phyloP scores from a whole-genome alignment of 2,329 filamentous ascomycete genomes.

The Chaetomium sp. region DNA sequence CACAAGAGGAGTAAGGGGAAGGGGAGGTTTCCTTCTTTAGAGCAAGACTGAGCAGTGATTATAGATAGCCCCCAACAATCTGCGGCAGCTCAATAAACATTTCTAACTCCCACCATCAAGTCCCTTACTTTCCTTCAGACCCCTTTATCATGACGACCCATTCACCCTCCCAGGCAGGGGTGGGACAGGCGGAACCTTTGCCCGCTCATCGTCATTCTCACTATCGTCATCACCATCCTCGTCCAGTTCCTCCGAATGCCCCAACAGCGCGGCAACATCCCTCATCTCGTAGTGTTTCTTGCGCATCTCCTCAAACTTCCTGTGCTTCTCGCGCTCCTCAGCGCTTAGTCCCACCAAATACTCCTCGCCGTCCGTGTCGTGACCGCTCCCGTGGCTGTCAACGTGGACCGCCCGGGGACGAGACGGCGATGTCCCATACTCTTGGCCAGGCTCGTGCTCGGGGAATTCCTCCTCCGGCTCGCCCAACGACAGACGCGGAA shows the following conservation, averaged over 20 bases:
- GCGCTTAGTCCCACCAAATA: constrained; percentile 47
- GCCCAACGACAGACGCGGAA: constrained; percentile 84
- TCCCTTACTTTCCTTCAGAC: neutral
- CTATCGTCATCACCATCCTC: constrained; percentile 46
- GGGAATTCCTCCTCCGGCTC: constrained; percentile 75
- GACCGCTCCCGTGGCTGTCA: constrained; percentile 52
- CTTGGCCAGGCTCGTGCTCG: constrained; percentile 32
- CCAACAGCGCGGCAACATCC: constrained; percentile 81
- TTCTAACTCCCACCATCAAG: neutral
- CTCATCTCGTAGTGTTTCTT: constrained; percentile 99
- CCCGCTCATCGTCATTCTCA: constrained; percentile 29
- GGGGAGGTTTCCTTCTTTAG: no score
- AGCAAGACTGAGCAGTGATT: no score
- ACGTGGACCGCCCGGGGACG: constrained; percentile 73
- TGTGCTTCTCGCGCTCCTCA: constrained; percentile 86
- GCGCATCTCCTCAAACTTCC: constrained; percentile 80
- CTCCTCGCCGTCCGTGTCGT: constrained; percentile 53
- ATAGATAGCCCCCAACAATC: no score
- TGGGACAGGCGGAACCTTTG: constrained; percentile 33
- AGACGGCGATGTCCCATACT: constrained; percentile 26
- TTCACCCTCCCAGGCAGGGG: constrained; percentile 32
- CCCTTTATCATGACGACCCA: constrained; percentile 15
- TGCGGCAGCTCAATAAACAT: no score
- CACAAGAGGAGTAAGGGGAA: no score
- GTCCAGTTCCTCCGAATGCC: constrained; percentile 62